Percentiles rank a stretch among this genome's conserved stretches.
Conservation (phyloP, 1,139 yeast genomes). For the Hansenula lynferdii region DNA sequence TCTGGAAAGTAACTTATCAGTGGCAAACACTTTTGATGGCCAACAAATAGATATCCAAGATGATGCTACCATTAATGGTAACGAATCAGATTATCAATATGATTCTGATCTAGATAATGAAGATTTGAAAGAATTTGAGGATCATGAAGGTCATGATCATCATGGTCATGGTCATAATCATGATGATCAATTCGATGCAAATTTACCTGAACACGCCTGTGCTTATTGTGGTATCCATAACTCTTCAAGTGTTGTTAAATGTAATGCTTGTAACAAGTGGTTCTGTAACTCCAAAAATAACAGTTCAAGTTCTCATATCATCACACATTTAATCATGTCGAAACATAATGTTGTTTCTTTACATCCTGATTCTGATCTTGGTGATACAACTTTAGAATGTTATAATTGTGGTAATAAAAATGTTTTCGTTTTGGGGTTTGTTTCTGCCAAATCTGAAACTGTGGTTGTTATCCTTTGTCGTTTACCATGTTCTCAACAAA, state of each 20-base stretch:
- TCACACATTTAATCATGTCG: constrained; percentile 79
- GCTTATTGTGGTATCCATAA: constrained; percentile 76
- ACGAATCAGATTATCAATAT: constrained; percentile 8
- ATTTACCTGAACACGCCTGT: constrained; percentile 42
- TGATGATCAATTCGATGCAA: constrained; percentile 2
- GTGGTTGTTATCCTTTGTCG: constrained; percentile 87
- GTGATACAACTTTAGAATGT: constrained; percentile 83
- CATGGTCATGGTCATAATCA: constrained; percentile 3
- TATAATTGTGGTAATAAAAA: constrained; percentile 85
- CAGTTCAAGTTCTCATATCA: constrained; percentile 70
- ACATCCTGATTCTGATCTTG: constrained; percentile 79
- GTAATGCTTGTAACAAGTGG: constrained; percentile 81
- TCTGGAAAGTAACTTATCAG: no score
- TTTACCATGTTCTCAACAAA: constrained; percentile 80
- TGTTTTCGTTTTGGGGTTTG: constrained; percentile 80
- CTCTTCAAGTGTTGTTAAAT: constrained; percentile 65
- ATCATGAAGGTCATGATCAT: constrained; percentile 5
- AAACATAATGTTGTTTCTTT: constrained; percentile 71
- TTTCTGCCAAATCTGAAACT: constrained; percentile 81
- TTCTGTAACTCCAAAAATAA: constrained; percentile 78
- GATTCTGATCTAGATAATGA: constrained; percentile 13
- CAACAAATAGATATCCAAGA: no score
- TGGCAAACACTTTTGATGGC: no score
- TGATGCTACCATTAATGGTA: neutral
- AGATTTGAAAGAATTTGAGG: constrained; percentile 4